A percentile compares a stretch with the other conserved stretches of the same genome.
Conservation (phyloP, 805 yeast genomes). For the Wickerhamomyces tratensis region DNA sequence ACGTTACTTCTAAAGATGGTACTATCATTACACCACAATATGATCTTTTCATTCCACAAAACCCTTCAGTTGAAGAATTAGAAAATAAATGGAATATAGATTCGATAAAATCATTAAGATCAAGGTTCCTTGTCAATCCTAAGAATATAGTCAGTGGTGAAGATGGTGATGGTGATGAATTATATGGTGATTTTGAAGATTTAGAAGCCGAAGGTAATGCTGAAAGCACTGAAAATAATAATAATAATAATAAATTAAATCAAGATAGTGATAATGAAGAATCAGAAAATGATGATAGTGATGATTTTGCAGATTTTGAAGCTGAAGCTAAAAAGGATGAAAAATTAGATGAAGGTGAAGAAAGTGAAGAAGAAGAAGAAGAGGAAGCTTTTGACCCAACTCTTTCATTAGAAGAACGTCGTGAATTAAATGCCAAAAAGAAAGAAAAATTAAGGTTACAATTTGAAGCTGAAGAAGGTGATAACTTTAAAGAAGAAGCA, state of each 20-base stretch:
- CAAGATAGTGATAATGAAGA: conserved; percentile 18
- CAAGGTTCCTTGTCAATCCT: conserved; percentile 47
- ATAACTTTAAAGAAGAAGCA: conserved; percentile 70
- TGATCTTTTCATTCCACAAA: conserved; percentile 28
- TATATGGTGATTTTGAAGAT: conserved; percentile 50
- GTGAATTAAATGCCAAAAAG: conserved; percentile 77
- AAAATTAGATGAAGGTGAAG: conserved; percentile 27
- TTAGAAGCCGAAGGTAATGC: conserved; percentile 26
- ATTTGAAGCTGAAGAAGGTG: conserved; percentile 72
- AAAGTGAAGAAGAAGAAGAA: conserved; percentile 15
- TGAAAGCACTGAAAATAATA: conserved; percentile 8
- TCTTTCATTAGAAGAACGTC: conserved; percentile 59
- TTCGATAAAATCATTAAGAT: conserved; percentile 30
- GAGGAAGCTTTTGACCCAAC: conserved; percentile 23
- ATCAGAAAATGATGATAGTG: conserved; percentile 26
- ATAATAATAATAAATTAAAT: conserved; percentile 4
- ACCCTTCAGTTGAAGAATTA: conserved; percentile 32
- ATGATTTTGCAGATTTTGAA: conserved; percentile 43
- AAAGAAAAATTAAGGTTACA: conserved; percentile 84
- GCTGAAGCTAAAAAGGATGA: conserved; percentile 29
- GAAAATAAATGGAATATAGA: conserved; percentile 36
- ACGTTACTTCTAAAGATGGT: conserved; percentile 8
- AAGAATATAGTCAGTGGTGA: conserved; percentile 25
- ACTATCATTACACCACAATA: conserved; percentile 16
- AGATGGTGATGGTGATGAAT: conserved; percentile 35